A percentile compares a stretch with the other conserved stretches of the same genome.
Conservation (phyloP, 2,329 filamentous ascomycete species). For the Lasiodiplodia hormozganensis region DNA sequence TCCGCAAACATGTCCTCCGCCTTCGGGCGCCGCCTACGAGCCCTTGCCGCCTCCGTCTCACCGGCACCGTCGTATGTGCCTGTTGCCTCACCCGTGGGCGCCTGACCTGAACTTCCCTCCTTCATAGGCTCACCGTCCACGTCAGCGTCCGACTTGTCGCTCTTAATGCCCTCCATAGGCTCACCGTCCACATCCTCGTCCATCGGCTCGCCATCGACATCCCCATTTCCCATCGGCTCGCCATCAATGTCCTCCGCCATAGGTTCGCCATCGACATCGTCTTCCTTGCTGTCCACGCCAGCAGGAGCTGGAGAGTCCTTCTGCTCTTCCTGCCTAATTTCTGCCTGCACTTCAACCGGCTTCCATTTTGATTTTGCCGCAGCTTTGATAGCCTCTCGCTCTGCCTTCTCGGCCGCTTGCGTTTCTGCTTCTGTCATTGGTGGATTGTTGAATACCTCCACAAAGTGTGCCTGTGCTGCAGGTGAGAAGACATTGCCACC, state of each 20-base stretch:
- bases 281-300: slow-evolving; percentile 16
- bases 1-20: slow-evolving; percentile 50
- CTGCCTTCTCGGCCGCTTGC: slow-evolving; percentile 33
- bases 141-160: slow-evolving; percentile 33
- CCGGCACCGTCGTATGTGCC: slow-evolving; percentile 34
- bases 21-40: slow-evolving; percentile 43
- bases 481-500: slow-evolving; percentile 39
- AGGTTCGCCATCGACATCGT: slow-evolving; percentile 30
- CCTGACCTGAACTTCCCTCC: slow-evolving; percentile 8
- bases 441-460: slow-evolving; percentile 33
- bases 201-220: slow-evolving; percentile 31
- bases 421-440: slow-evolving; percentile 38
- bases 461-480: slow-evolving; percentile 31
- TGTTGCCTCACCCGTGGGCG: neutral
- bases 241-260: slow-evolving; percentile 32
- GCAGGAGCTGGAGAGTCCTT: neutral
- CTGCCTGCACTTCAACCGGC: slow-evolving; percentile 18
- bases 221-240: slow-evolving; percentile 30
- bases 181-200: slow-evolving; percentile 32
- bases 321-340: neutral
- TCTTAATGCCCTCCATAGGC: slow-evolving; percentile 30
- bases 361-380: slow-evolving; percentile 30
- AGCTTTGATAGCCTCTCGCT: slow-evolving; percentile 32
- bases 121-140: slow-evolving; percentile 32
- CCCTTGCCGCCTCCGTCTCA: slow-evolving; percentile 46